Evolutionary conservation across 768 basidiomycete species (phyloP).

Genomic region (Harrya chromipes): DNA sequence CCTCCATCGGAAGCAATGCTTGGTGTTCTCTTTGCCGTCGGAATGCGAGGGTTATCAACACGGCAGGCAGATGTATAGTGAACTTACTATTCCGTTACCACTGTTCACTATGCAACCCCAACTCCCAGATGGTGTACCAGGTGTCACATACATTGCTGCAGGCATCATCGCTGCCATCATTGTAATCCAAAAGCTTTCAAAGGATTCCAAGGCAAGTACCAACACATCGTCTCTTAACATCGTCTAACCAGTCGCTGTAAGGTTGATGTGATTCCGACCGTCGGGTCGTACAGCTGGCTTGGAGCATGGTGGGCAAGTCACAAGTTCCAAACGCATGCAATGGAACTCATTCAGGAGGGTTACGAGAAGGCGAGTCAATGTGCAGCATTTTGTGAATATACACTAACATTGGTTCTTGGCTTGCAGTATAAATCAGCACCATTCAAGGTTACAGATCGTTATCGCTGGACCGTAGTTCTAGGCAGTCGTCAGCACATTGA

Average conservation of each 20-base stretch:
- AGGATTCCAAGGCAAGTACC: too few species aligned
- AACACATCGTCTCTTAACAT: too few species aligned
- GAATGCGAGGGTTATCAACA: neutral
- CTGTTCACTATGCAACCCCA: neutral
- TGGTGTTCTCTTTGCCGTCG: too few species aligned
- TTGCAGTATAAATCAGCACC: neutral
- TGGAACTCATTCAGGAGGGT: neutral
- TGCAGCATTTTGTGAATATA: too few species aligned
- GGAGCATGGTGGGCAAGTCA: conserved; percentile 4
- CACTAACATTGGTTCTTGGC: neutral
- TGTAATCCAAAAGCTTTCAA: too few species aligned
- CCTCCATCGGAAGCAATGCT: too few species aligned
- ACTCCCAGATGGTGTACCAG: neutral
- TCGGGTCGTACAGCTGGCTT: conserved; percentile 1
- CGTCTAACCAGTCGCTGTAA: neutral
- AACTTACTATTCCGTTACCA: too few species aligned
- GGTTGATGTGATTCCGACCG: conserved; percentile 5
- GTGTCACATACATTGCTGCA: conserved; percentile 1
- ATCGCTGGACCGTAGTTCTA: neutral
- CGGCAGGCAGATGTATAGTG: too few species aligned
- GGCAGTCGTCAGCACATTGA: neutral
- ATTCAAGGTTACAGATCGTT: neutral
- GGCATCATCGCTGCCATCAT: conserved; percentile 10
- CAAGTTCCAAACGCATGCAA: neutral
- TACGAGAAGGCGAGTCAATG: neutral